Evolutionary conservation across 352 stramenopile species (phyloP), one percentile per base, ranked within the genome.

Genomic region (Phytophthora boehmeriae): DNA sequence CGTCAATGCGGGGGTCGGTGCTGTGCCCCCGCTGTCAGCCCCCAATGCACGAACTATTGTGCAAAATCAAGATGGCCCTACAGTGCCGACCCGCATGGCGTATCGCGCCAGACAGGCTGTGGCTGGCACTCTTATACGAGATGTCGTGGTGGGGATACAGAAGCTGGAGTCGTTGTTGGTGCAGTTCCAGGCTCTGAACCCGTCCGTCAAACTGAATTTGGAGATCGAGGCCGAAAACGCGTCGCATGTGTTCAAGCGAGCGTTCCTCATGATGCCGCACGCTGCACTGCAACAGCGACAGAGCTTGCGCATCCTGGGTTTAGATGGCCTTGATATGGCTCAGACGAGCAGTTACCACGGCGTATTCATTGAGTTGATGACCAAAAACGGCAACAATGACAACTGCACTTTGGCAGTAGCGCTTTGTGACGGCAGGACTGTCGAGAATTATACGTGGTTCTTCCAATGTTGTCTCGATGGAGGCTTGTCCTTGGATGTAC

Each of bases 131-230:
- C 74, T 75, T 27, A 36, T 74, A 19, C 73, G 75, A 34, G 67
- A 72, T 16, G 74, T 71, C 9, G 54, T 66, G 1, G 57, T 63
- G 17, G 73, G 71, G 2, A 69, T 80, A 43, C 70, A 80, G 67
- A 79, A 80, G 32, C 69, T 85, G 44, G 73, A 80, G 64, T 85
- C 71, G 25, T 43, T 85, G 35, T 35, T 85, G 42, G 16, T 71
- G 17, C 70, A 76, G 23, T 85, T 85, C 49, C 66, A 75, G 42
- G 54, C 58, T 39, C 47, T 78, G 8, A 83, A 83, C 34, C 63
- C 76, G 22, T 75, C 64, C 0, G 53, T 47, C 10, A 69, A 59
- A 25, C 38, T 76, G 5, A 62, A 75, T 9, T 46, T 79, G 16
- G 67, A 76, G 39, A 46, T 80, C 2, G 67, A 76, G 39, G 49